A percentile compares a stretch with the other conserved stretches of the same genome.
Conservation (phyloP, 208 protist species). For the Trichomonas gallinae region DNA sequence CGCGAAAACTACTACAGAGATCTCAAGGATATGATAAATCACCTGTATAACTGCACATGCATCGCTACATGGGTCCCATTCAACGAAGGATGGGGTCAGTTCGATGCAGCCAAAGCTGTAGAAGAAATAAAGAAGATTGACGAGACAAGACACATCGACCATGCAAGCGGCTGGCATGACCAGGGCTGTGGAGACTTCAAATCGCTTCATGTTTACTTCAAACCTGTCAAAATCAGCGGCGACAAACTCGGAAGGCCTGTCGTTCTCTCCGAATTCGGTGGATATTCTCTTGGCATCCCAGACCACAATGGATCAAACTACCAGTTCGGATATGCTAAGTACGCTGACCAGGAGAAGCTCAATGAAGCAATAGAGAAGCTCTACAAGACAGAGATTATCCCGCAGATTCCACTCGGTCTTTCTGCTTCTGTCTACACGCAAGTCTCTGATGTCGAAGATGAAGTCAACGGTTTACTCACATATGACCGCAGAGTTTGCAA, state of each 20-base stretch:
- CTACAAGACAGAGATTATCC: background rate
- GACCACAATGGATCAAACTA: background rate
- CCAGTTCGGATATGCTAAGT: background rate
- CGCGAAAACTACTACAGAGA: background rate
- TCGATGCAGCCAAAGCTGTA: background rate
- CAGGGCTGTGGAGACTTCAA: background rate
- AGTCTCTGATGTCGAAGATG: constrained; percentile 24
- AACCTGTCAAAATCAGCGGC: background rate
- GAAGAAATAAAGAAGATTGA: background rate
- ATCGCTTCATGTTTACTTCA: background rate
- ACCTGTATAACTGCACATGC: background rate
- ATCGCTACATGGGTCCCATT: constrained; percentile 26
- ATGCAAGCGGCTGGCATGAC: constrained; percentile 19
- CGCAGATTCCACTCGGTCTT: background rate
- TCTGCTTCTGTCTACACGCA: constrained; percentile 24
- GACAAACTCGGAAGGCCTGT: background rate
- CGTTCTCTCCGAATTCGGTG: constrained; percentile 24
- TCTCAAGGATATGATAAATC: background rate
- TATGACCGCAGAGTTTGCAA: background rate
- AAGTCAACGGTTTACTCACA: constrained; percentile 21
- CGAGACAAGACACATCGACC: background rate
- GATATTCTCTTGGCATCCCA: background rate
- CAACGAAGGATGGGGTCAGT: constrained; percentile 30
- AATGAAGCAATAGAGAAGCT: background rate
- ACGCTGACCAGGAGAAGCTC: background rate